Conservation (phyloP, 345 rosid species). For the Sisymbrium irio region DNA sequence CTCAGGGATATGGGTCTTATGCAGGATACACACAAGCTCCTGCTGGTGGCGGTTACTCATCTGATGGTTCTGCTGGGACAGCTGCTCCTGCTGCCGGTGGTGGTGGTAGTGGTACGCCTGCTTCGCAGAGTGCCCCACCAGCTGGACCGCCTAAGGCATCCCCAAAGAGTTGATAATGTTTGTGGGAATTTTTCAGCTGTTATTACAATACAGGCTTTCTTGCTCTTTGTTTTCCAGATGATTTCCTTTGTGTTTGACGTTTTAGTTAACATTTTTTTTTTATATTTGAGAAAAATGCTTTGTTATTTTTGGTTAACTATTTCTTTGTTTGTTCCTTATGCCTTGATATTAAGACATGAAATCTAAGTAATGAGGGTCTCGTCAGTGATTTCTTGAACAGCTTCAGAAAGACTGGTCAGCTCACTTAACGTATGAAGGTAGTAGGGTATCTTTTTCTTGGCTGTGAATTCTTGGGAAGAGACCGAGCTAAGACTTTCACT, state of each 20-base stretch:
- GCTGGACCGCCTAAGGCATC: constrained; percentile 69
- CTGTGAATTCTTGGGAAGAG: neutral
- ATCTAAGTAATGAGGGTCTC: no score
- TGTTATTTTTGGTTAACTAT: neutral
- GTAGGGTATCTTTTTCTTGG: neutral
- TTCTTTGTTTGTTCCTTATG: neutral
- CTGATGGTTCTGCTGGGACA: constrained; percentile 48
- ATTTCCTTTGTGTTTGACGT: constrained; percentile 12
- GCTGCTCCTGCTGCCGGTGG: constrained; percentile 25
- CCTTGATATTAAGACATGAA: neutral
- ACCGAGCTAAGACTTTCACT: neutral
- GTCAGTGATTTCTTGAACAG: neutral
- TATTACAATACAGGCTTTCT: constrained; percentile 9
- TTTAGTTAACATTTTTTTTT: neutral
- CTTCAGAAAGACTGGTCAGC: neutral
- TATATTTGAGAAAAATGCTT: constrained; percentile 15
- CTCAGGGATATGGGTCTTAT: constrained; percentile 50
- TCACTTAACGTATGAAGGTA: neutral
- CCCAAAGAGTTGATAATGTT: constrained; percentile 46
- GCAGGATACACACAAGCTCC: constrained; percentile 34
- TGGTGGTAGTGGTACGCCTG: constrained; percentile 35
- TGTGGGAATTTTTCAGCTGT: constrained; percentile 12
- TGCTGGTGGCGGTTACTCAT: constrained; percentile 52
- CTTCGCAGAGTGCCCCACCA: constrained; percentile 54
- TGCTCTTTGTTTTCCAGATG: neutral